These are phyloP conservation scores for Calonectria hongkongensis DNA, from an alignment of 2,329 filamentous ascomycete genomes.

Conservation along the genomic window DNA sequence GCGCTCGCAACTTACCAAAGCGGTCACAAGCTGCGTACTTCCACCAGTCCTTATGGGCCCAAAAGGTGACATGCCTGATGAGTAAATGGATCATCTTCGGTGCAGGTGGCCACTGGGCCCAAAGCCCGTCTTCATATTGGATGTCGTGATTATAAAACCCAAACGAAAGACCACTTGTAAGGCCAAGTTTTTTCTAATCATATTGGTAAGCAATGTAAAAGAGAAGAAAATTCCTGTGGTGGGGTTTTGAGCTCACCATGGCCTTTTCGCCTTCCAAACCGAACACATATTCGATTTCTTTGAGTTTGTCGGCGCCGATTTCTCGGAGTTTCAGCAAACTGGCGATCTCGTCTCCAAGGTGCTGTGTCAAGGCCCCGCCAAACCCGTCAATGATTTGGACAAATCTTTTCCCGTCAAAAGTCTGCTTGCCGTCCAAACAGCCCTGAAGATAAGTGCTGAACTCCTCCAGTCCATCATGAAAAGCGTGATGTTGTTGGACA, in stretches of 20 bases:
- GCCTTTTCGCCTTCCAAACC: slow-evolving; percentile 24
- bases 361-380: slow-evolving; percentile 17
- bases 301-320: slow-evolving; percentile 14
- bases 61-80: slow-evolving; percentile 25
- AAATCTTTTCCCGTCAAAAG: slow-evolving; percentile 18
- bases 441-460: slow-evolving; percentile 35
- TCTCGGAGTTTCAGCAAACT: slow-evolving; percentile 25
- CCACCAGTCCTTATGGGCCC: slow-evolving; percentile 34
- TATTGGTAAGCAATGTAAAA: neutral
- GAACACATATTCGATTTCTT: neutral
- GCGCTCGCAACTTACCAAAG: neutral
- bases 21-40: slow-evolving; percentile 31
- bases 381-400: slow-evolving; percentile 29
- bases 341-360: slow-evolving; percentile 30
- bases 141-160: slow-evolving; percentile 32
- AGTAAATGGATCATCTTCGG: slow-evolving; percentile 19
- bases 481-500: slow-evolving; percentile 61
- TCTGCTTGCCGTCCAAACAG: slow-evolving; percentile 14
- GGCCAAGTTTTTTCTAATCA: slow-evolving; percentile 27
- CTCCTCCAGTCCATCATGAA: slow-evolving; percentile 55
- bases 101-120: slow-evolving; percentile 29
- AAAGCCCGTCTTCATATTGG: slow-evolving; percentile 21
- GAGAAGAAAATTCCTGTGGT: too few species aligned
- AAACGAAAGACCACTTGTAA: slow-evolving; percentile 13
- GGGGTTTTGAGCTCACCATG: slow-evolving; percentile 9